Percentiles rank a stretch among this genome's conserved stretches.
Conservation (phyloP, 73 alveolate genomes). For the Loxodes magnus region DNA sequence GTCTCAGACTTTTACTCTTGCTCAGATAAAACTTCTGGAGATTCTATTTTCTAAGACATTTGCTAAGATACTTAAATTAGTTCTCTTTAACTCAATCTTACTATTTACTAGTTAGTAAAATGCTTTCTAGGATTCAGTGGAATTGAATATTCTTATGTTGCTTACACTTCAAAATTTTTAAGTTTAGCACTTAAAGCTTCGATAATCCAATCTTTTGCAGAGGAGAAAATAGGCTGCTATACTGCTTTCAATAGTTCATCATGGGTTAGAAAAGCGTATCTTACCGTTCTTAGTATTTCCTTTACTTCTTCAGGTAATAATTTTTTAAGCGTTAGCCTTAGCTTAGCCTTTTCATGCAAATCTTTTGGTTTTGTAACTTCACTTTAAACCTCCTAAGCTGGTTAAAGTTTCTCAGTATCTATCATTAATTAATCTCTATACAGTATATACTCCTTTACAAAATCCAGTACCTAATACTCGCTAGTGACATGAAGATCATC, state of each 20-base stretch:
- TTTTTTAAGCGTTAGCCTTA: constrained; percentile 22
- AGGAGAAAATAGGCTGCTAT: constrained; percentile 30
- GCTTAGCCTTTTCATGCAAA: constrained; percentile 22
- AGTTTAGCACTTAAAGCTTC: constrained; percentile 45
- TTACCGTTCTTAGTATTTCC: constrained; percentile 25
- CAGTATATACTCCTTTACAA: background rate
- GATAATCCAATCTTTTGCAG: constrained; percentile 32
- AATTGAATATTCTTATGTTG: constrained; percentile 20
- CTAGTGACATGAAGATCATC: background rate
- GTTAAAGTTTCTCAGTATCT: constrained; percentile 20
- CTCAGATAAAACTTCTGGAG: background rate
- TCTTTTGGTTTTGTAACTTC: constrained; percentile 35
- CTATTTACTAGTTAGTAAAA: constrained; percentile 32
- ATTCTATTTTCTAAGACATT: background rate
- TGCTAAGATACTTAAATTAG: constrained; percentile 14
- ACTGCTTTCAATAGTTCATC: constrained; percentile 36
- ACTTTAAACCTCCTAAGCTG: constrained; percentile 24
- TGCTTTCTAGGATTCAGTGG: constrained; percentile 34
- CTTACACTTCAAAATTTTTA: constrained; percentile 29
- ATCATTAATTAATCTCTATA: constrained; percentile 14
- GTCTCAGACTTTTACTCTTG: constrained; percentile 15
- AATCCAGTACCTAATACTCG: background rate
- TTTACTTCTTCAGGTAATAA: constrained; percentile 28
- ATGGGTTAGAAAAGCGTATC: constrained; percentile 53
- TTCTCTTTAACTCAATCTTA: constrained; percentile 9